Evolutionary conservation across 2,329 filamentous ascomycete genomes (phyloP), one percentile per base, ranked within the genome.

Genomic region (Nothopassalora personata): DNA sequence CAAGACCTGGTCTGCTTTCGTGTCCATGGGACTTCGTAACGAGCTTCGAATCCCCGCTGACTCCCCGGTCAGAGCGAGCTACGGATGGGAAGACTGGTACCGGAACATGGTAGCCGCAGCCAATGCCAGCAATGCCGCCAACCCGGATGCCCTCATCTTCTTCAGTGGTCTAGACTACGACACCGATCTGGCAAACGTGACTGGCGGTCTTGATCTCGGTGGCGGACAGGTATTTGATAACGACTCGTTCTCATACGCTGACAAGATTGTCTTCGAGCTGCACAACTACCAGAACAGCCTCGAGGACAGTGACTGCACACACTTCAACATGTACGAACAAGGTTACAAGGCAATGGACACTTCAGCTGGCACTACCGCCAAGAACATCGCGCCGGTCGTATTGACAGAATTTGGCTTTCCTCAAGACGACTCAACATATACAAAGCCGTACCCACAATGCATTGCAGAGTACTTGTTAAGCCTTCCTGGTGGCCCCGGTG

Each of bases 191-290:
- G 31, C 28, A 2, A 47, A 78, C 11, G 19, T 57, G 49, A 56
- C 59, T 52, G 1, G 46, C 50, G n/a, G 54, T 33, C 31, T 46
- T 15, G 47, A 53, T 23, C 50, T 48, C 5, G 50, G 56, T 27
- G 43, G 73, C 2, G 80, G 79, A 8, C 75, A 74, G 0, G 75
- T 78, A 2, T 72, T 85, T 5, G 75, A 77, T 7, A 79, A 80
- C 0, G 75, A 79, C 11, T 78, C 71, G 13, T 57, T 57, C 31
- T 46, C 48, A 2, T 57, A 57, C 33, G 72, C 72, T 0, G 70
- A 83, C 66, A 85, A 85, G 73, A 74, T 86, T 0, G 82, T 83
- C 10, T 76, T 85, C 2, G 83, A 86, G 70, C 73, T 86, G 5
- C 83, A 86, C 75, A 85, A 83, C 72, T 86, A 86, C 70, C 75